Conservation (phyloP, 2,329 filamentous ascomycete genomes). For the Zalaria sp. region DNA sequence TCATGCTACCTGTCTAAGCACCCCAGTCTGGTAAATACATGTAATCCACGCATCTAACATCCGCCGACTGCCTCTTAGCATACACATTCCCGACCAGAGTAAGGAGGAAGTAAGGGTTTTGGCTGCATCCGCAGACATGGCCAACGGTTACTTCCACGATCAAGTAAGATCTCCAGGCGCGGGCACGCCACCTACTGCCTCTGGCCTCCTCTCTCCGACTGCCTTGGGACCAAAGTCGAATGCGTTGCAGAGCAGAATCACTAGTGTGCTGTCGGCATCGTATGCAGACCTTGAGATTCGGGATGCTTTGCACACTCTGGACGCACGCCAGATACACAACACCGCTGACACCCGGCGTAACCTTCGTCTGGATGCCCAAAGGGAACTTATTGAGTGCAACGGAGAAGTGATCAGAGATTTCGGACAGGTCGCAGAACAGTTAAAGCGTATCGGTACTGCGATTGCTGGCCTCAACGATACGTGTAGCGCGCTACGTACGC, state of each 20-base stretch:
- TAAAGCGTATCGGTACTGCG: slow-evolving; percentile 67
- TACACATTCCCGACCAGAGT: no score
- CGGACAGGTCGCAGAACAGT: slow-evolving; percentile 81
- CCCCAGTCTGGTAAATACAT: no score
- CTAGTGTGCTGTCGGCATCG: slow-evolving; percentile 74
- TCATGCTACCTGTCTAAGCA: no score
- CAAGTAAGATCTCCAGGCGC: background rate
- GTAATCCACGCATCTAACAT: no score
- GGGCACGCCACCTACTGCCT: slow-evolving; percentile 1
- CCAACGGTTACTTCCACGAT: slow-evolving; percentile 3
- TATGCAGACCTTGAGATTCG: slow-evolving; percentile 88
- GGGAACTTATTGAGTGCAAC: slow-evolving; percentile 87
- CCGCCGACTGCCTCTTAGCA: no score
- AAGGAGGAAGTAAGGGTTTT: no score
- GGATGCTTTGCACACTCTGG: slow-evolving; percentile 66
- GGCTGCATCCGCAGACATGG: background rate
- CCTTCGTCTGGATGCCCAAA: slow-evolving; percentile 70
- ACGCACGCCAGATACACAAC: slow-evolving; percentile 57
- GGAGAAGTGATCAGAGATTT: slow-evolving; percentile 80
- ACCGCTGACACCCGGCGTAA: slow-evolving; percentile 65
- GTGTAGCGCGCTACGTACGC: slow-evolving; percentile 66
- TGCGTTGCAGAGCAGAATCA: slow-evolving; percentile 68
- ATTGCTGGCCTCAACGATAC: slow-evolving; percentile 66
- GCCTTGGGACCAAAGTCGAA: slow-evolving; percentile 29
- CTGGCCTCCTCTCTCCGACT: background rate